phyloP scores from a whole-genome alignment of 2,329 filamentous ascomycete genomes.

The Exophiala alcalophila region DNA sequence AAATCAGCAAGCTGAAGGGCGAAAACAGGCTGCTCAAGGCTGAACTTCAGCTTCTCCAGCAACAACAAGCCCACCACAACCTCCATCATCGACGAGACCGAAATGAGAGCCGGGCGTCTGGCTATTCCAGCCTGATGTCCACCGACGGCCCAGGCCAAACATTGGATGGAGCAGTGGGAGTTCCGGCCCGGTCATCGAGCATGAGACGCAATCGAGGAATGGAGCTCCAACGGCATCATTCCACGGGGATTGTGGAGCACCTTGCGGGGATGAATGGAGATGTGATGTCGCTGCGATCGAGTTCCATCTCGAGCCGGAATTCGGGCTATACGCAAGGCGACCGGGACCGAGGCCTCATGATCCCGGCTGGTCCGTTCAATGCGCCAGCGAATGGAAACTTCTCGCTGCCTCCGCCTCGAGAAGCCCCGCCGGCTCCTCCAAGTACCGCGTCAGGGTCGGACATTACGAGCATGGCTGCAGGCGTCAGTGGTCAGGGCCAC shows the following conservation, averaged over 20 bases:
- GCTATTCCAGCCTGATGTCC: constrained; percentile 23
- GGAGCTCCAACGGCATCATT: constrained; percentile 47
- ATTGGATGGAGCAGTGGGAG: constrained; percentile 24
- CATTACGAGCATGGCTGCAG: constrained; percentile 22
- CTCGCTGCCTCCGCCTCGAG: constrained; percentile 24
- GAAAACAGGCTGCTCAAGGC: constrained; percentile 61
- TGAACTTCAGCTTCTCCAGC: constrained; percentile 65
- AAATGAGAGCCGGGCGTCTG: constrained; percentile 27
- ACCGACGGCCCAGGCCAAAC: constrained; percentile 21
- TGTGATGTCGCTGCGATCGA: constrained; percentile 29
- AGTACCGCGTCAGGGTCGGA: constrained; percentile 23
- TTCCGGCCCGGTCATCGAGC: constrained; percentile 29
- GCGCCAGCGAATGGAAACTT: constrained; percentile 29
- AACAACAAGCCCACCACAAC: constrained; percentile 27
- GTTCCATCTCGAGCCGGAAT: constrained; percentile 27
- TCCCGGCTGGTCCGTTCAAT: constrained; percentile 27
- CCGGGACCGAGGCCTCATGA: constrained; percentile 23
- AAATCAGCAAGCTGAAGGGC: constrained; percentile 57
- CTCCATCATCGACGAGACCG: constrained; percentile 24
- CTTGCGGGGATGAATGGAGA: constrained; percentile 29
- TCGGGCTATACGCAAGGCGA: constrained; percentile 17
- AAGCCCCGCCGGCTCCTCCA: constrained; percentile 27
- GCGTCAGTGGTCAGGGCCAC: constrained; percentile 48
- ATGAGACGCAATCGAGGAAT: constrained; percentile 33
- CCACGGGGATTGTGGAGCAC: constrained; percentile 50